phyloP scores from a whole-genome alignment of 192 early-diverging fungal species.

The Coemansia sp. region DNA sequence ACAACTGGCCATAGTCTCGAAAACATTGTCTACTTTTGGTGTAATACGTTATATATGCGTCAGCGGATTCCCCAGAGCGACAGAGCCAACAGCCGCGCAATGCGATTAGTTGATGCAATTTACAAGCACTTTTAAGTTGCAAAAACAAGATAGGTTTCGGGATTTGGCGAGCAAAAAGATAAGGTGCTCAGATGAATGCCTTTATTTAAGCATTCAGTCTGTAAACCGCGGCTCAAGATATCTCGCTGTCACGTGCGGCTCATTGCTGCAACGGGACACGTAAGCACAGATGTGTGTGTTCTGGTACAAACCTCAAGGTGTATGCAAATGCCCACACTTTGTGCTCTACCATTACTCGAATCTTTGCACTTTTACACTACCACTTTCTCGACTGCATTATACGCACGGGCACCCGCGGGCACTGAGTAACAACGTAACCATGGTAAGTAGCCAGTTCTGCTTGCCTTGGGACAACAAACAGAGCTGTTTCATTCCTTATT shows the following conservation, averaged over 20 bases:
- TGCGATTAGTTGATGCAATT: not conserved
- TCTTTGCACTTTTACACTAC: not conserved
- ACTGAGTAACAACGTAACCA: slow-evolving; percentile 6
- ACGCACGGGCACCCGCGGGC: not conserved
- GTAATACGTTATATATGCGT: not conserved
- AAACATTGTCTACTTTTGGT: slow-evolving; percentile 24
- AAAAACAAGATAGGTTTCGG: slow-evolving; percentile 4
- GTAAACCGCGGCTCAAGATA: not conserved
- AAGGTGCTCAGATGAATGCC: not conserved
- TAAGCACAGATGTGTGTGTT: not conserved
- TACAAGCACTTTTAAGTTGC: not conserved
- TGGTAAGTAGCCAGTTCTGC: slow-evolving; percentile 9
- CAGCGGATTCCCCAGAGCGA: not conserved
- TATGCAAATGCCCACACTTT: not conserved
- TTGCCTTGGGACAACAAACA: not conserved
- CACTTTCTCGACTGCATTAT: not conserved
- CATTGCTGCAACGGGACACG: slow-evolving; percentile 1
- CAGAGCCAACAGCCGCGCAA: not conserved
- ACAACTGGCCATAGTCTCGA: slow-evolving; percentile 32
- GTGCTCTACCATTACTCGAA: not conserved
- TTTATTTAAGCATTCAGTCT: not conserved
- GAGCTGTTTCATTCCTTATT: not conserved
- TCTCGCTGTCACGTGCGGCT: slow-evolving; percentile 11
- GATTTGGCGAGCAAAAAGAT: not conserved
- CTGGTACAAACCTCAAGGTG: not conserved